Percentiles rank a stretch among this genome's conserved stretches.
Conservation (phyloP, 2,329 filamentous ascomycete genomes). For the Neopestalotiopsis sp. region DNA sequence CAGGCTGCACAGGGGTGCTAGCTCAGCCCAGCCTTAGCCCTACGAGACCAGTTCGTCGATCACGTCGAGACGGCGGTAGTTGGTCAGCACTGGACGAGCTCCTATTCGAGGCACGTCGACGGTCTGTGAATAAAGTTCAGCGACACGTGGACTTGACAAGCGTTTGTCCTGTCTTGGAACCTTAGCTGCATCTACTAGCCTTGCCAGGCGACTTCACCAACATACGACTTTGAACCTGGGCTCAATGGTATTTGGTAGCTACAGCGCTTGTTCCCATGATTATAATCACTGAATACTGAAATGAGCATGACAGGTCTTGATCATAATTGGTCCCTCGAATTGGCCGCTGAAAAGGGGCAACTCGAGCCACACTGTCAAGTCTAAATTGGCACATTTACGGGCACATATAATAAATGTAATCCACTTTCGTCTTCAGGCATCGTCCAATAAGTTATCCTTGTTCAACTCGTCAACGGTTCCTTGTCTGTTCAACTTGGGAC, state of each 20-base stretch:
- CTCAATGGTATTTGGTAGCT: not conserved
- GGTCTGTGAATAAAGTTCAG: not conserved
- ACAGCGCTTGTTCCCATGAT: not conserved
- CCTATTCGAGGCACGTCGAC: not conserved
- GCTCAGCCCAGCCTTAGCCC: not conserved
- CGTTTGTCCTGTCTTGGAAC: not conserved
- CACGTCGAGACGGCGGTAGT: not conserved
- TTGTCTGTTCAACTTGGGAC: not conserved
- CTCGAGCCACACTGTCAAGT: not conserved
- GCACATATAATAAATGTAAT: not conserved
- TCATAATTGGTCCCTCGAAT: not conserved
- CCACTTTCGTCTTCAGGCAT: not conserved
- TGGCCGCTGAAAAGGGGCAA: not conserved
- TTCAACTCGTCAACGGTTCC: not conserved
- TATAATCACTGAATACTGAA: not conserved
- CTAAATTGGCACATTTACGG: not conserved
- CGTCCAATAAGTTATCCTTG: not conserved
- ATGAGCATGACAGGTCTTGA: not conserved
- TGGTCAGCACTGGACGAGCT: not conserved
- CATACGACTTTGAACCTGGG: not conserved
- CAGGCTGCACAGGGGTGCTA: not conserved
- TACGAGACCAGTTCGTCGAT: not conserved
- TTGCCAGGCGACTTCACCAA: not conserved
- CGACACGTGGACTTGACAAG: not conserved
- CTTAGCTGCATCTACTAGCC: not conserved